These are phyloP conservation scores for Mycena albidolilacea DNA, from an alignment of 768 basidiomycete genomes.

Conservation along the genomic window DNA sequence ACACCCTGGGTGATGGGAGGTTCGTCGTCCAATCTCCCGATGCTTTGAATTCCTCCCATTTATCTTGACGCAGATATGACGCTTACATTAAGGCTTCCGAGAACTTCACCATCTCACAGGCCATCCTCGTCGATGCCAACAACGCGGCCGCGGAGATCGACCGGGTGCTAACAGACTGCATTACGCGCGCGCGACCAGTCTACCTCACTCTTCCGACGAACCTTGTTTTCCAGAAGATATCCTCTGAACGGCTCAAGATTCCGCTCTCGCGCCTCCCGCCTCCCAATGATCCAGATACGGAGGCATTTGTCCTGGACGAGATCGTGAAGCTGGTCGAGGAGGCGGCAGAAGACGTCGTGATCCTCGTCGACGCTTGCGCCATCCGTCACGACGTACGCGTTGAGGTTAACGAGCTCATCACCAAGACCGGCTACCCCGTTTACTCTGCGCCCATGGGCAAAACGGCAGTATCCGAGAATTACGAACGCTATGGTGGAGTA, in stretches of 20 bases:
- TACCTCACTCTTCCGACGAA: constrained; percentile 92
- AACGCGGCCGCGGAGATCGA: constrained; percentile 83
- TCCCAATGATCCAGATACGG: constrained; percentile 69
- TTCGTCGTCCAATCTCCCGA: constrained; percentile 41
- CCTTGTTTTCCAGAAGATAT: constrained; percentile 78
- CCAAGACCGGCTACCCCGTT: constrained; percentile 79
- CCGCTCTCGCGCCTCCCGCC: constrained; percentile 68
- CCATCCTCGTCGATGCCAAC: constrained; percentile 65
- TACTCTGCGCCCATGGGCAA: constrained; percentile 89
- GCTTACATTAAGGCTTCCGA: constrained; percentile 84
- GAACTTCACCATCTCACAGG: constrained; percentile 82
- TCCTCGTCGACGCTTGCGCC: constrained; percentile 88
- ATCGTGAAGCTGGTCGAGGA: constrained; percentile 76
- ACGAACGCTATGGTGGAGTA: constrained; percentile 85
- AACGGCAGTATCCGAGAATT: constrained; percentile 78
- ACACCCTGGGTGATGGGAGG: constrained; percentile 90
- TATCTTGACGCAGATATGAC: constrained; percentile 68
- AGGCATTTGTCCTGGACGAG: constrained; percentile 80
- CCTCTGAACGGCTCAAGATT: constrained; percentile 72
- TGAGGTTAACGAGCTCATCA: constrained; percentile 74
- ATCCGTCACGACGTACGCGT: constrained; percentile 77
- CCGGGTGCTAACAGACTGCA: constrained; percentile 78
- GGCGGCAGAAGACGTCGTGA: constrained; percentile 77
- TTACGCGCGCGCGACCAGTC: constrained; percentile 83
- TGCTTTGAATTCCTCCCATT: background rate